Percentiles rank a stretch among this genome's conserved stretches.
Conservation (phyloP, 2,329 filamentous ascomycete genomes). For the Colletotrichum falcatum region DNA sequence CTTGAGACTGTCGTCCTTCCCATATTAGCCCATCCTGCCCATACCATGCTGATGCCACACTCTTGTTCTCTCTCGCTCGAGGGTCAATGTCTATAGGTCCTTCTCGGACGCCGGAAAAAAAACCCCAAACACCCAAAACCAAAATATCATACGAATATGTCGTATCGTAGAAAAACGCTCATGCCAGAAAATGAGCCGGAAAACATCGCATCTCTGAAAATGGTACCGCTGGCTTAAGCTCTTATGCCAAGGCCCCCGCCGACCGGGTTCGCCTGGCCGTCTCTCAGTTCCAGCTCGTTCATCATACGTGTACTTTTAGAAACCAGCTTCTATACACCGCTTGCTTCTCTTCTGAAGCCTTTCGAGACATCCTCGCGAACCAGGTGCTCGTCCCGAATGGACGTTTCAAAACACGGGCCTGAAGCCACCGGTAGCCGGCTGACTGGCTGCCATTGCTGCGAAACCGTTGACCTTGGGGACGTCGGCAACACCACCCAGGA, state of each 20-base stretch:
- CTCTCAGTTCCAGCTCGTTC: slow-evolving; percentile 8
- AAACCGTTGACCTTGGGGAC: slow-evolving; percentile 49
- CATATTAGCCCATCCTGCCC: slow-evolving; percentile 12
- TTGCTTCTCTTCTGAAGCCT: neutral
- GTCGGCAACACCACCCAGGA: slow-evolving; percentile 63
- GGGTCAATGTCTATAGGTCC: slow-evolving; percentile 30
- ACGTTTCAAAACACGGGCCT: slow-evolving; percentile 30
- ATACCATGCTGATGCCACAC: slow-evolving; percentile 26
- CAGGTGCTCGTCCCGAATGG: neutral
- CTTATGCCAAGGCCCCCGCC: neutral
- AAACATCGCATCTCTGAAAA: slow-evolving; percentile 17
- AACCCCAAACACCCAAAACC: slow-evolving; percentile 18
- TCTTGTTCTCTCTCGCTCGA: slow-evolving; percentile 8
- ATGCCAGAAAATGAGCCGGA: slow-evolving; percentile 18
- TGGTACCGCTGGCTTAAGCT: slow-evolving; percentile 18
- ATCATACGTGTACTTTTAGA: slow-evolving; percentile 27
- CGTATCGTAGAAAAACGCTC: slow-evolving; percentile 11
- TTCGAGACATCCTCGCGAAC: too few relatives aligned
- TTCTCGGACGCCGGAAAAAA: slow-evolving; percentile 14
- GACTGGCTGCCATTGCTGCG: slow-evolving; percentile 15
- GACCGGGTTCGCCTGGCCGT: neutral
- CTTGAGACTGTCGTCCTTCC: slow-evolving; percentile 30
- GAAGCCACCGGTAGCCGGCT: slow-evolving; percentile 38
- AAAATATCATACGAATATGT: slow-evolving; percentile 20
- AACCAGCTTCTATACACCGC: slow-evolving; percentile 8